These are phyloP conservation scores for Coniferiporia sulphurascens DNA, from an alignment of 1,284 basidiomycete genomes.

Conservation along the genomic window DNA sequence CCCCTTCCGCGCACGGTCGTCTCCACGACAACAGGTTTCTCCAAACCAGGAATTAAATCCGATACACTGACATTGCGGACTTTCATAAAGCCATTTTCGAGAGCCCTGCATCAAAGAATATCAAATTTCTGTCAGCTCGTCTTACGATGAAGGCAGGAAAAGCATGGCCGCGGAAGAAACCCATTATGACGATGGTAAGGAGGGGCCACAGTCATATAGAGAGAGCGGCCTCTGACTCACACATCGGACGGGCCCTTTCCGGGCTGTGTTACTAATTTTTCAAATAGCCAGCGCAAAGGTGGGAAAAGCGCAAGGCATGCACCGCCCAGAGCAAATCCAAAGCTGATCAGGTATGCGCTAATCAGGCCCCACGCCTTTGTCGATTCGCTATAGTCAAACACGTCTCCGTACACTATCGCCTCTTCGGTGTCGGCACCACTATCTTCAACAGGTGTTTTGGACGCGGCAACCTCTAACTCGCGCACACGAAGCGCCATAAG, in stretches of 20 bases:
- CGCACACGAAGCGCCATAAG: slow-evolving; percentile 45
- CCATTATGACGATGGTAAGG: not conserved
- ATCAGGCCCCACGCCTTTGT: slow-evolving; percentile 39
- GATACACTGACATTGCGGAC: slow-evolving; percentile 55
- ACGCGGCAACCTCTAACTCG: not conserved
- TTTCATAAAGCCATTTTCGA: slow-evolving; percentile 52
- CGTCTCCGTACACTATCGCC: slow-evolving; percentile 48
- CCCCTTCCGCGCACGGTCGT: slow-evolving; percentile 58
- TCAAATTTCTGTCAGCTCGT: not conserved
- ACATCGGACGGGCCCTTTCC: slow-evolving; percentile 62
- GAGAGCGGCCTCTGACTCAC: slow-evolving; percentile 32
- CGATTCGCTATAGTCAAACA: slow-evolving; percentile 77
- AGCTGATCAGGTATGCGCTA: slow-evolving; percentile 38
- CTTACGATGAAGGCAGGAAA: not conserved
- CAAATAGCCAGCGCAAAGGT: slow-evolving; percentile 50
- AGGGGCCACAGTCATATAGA: not conserved
- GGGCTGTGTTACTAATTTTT: slow-evolving; percentile 44
- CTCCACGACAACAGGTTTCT: slow-evolving; percentile 51
- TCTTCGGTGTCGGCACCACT: not conserved
- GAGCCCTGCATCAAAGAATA: slow-evolving; percentile 33
- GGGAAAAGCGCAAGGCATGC: slow-evolving; percentile 31
- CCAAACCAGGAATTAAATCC: slow-evolving; percentile 31
- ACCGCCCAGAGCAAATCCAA: slow-evolving; percentile 34
- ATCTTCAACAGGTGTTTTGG: not conserved
- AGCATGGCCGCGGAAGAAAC: no score